These are phyloP conservation scores for Podaxis sp. DNA, from an alignment of 768 basidiomycete genomes.

Conservation along the genomic window DNA sequence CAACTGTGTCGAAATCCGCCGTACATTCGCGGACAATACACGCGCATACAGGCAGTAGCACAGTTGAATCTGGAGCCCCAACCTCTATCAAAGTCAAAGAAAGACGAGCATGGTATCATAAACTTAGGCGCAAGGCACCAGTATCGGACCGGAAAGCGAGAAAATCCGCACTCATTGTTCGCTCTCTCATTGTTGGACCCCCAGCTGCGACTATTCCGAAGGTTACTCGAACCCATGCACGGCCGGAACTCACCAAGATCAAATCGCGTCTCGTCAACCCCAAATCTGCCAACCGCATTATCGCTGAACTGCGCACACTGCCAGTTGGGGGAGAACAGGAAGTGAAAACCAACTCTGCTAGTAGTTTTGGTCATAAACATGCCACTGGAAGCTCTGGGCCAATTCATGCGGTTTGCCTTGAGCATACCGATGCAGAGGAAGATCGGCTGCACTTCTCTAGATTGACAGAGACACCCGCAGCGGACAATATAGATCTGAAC, in stretches of 20 bases:
- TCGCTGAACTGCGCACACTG: constrained; percentile 65
- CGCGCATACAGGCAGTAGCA: not conserved
- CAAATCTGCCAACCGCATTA: constrained; percentile 68
- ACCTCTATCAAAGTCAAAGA: not conserved
- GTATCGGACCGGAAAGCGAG: constrained; percentile 60
- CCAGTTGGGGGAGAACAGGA: constrained; percentile 43
- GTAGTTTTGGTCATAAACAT: constrained; percentile 10
- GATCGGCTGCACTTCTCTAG: constrained; percentile 59
- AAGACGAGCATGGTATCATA: constrained; percentile 3
- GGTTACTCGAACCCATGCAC: constrained; percentile 42
- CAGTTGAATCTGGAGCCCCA: constrained; percentile 11
- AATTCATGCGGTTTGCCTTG: constrained; percentile 79
- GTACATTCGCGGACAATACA: not conserved
- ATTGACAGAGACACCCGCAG: constrained; percentile 26
- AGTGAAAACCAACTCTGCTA: constrained; percentile 20
- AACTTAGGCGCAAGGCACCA: constrained; percentile 24
- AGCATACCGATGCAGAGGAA: constrained; percentile 60
- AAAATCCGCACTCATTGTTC: constrained; percentile 61
- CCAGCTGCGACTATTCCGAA: constrained; percentile 33
- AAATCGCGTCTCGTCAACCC: constrained; percentile 68
- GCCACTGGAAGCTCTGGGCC: constrained; percentile 33
- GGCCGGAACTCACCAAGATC: constrained; percentile 58
- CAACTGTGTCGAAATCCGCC: not conserved
- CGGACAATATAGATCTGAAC: constrained; percentile 14
- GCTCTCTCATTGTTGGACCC: constrained; percentile 68